These are phyloP conservation scores for Clonostachys chloroleuca DNA, from an alignment of 2,329 filamentous ascomycete species.

Conservation along the genomic window DNA sequence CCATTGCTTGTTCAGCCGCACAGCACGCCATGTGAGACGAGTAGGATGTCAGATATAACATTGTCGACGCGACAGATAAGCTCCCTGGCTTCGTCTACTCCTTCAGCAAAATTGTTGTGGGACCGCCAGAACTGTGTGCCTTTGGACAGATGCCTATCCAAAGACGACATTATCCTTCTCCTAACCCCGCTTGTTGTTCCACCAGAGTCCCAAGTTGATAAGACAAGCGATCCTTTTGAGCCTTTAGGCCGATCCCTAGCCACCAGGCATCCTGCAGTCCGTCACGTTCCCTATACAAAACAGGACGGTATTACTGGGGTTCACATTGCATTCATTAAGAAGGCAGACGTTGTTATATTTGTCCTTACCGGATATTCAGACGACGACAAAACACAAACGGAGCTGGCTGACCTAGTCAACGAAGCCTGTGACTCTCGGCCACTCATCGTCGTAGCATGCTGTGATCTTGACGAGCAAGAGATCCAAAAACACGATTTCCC, in stretches of 20 bases:
- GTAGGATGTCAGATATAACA: constrained; percentile 1
- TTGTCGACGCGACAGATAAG: background rate
- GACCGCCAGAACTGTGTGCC: constrained; percentile 42
- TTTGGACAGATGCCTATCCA: constrained; percentile 35
- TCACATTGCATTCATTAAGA: constrained; percentile 58
- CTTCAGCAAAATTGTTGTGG: constrained; percentile 24
- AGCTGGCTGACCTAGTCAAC: constrained; percentile 40
- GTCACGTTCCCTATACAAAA: constrained; percentile 69
- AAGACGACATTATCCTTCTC: constrained; percentile 54
- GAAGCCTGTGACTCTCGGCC: constrained; percentile 41
- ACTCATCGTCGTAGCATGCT: constrained; percentile 49
- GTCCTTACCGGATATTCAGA: constrained; percentile 47
- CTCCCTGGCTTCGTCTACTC: constrained; percentile 7
- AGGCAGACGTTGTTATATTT: constrained; percentile 56
- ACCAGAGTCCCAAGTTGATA: constrained; percentile 29
- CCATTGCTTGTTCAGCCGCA: background rate
- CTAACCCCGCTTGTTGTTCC: constrained; percentile 53
- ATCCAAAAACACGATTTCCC: constrained; percentile 35
- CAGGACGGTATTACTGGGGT: constrained; percentile 58
- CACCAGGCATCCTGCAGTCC: constrained; percentile 53
- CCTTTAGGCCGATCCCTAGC: constrained; percentile 61
- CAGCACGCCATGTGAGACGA: background rate
- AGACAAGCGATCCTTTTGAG: constrained; percentile 65
- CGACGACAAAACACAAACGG: constrained; percentile 45
- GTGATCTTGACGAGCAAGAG: constrained; percentile 31